phyloP scores from a whole-genome alignment of 2,329 filamentous ascomycete genomes.

The Zymoseptoria ardabiliae region DNA sequence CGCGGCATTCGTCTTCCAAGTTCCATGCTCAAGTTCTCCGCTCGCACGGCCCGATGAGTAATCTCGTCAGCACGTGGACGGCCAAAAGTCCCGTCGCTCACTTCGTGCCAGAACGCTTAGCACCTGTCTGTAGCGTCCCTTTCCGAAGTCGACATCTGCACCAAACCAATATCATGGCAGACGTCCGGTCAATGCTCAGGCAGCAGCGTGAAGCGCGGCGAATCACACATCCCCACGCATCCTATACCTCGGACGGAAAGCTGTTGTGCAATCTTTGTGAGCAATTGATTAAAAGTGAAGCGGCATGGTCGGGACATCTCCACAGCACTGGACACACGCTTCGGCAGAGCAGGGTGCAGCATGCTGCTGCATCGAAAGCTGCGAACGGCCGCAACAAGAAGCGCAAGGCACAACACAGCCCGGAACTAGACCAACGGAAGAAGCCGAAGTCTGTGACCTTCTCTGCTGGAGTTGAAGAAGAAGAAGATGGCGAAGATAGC shows the following conservation, averaged over 20 bases:
- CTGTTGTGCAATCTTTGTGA: constrained; percentile 62
- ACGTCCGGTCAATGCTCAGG: constrained; percentile 71
- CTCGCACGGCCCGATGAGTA: background rate
- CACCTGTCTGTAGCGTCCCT: background rate
- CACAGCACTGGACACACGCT: constrained; percentile 44
- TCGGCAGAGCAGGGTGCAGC: constrained; percentile 24
- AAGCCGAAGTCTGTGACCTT: constrained; percentile 13
- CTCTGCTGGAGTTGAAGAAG: constrained; percentile 3
- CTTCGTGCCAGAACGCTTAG: background rate
- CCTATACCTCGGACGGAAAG: constrained; percentile 61
- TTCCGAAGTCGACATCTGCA: background rate
- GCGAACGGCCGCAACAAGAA: constrained; percentile 39
- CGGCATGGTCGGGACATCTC: constrained; percentile 58
- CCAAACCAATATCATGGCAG: constrained; percentile 52
- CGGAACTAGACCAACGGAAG: constrained; percentile 13
- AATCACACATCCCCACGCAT: constrained; percentile 61
- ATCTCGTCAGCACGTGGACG: no score
- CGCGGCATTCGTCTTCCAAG: background rate
- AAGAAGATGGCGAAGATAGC: constrained; percentile 31
- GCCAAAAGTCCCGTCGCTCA: background rate
- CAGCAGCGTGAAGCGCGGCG: constrained; percentile 68
- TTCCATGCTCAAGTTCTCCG: background rate
- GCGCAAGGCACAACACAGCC: constrained; percentile 40
- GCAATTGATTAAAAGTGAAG: constrained; percentile 57
- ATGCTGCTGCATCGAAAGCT: constrained; percentile 26